Percentiles rank a stretch among this genome's conserved stretches.
These are phyloP conservation scores for Fusarium haematococcum DNA, from an alignment of 2,329 filamentous ascomycete genomes.

Conservation along the genomic window DNA sequence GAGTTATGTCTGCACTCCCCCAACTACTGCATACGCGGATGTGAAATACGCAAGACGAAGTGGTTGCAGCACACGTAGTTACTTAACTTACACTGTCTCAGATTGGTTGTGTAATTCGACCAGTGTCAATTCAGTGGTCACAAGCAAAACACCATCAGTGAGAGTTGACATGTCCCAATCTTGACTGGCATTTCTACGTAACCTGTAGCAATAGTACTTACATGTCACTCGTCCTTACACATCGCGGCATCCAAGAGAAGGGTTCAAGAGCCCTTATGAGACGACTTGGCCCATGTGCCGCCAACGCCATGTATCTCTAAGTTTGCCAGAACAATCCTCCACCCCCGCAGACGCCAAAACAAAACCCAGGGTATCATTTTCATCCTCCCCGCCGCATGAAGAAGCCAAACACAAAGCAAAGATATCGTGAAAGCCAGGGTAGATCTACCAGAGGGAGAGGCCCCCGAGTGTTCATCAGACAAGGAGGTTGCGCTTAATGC, in stretches of 20 bases:
- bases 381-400: neutral
- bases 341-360: slow-evolving; percentile 20
- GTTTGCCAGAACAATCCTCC: slow-evolving; percentile 2
- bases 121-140: neutral
- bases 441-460: neutral
- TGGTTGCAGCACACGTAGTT: neutral
- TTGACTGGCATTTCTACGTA: slow-evolving; percentile 14
- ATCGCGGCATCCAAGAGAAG: neutral
- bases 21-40: neutral
- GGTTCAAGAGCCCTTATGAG: neutral
- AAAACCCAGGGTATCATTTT: slow-evolving; percentile 36
- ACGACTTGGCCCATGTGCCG: neutral
- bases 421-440: neutral
- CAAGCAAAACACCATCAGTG: neutral
- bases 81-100: neutral
- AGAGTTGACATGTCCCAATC: neutral
- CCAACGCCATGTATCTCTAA: neutral
- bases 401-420: slow-evolving; percentile 4
- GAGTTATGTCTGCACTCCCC: neutral
- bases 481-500: slow-evolving; percentile 58
- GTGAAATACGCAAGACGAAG: neutral
- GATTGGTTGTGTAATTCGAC: neutral
- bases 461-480: slow-evolving; percentile 15
- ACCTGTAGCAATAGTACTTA: slow-evolving; percentile 1
- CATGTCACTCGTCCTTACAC: neutral